Percentiles rank a stretch among this genome's conserved stretches.
Conservation (phyloP, 495 filamentous ascomycete species). For the Penicillium paxilli region DNA sequence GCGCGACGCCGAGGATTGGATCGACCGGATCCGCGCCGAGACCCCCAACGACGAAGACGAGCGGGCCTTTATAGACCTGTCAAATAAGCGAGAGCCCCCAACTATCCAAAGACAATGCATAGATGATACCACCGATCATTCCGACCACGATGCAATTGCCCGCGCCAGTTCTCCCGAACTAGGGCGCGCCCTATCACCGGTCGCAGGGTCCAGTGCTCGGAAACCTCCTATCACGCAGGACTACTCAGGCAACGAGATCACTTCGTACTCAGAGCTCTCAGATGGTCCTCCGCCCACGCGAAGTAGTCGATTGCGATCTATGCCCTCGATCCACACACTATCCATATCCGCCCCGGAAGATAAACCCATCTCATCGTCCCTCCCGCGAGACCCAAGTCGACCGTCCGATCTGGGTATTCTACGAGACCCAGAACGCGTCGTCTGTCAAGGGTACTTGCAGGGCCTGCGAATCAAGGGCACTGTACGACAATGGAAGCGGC, state of each 20-base stretch:
- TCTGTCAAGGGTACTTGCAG: constrained; percentile 90
- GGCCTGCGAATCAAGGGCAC: constrained; percentile 83
- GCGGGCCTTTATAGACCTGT: constrained; percentile 63
- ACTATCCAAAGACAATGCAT: constrained; percentile 35
- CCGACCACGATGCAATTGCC: constrained; percentile 33
- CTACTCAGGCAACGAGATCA: constrained; percentile 85
- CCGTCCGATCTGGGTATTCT: constrained; percentile 53
- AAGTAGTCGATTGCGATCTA: constrained; percentile 31
- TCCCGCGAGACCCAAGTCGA: constrained; percentile 57
- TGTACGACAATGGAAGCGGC: constrained; percentile 89
- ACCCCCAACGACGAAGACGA: constrained; percentile 85
- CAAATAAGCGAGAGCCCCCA: constrained; percentile 45
- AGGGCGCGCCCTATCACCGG: constrained; percentile 31
- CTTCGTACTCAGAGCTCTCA: constrained; percentile 88
- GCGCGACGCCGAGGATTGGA: constrained; percentile 84
- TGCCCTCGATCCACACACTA: constrained; percentile 33
- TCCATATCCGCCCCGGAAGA: constrained; percentile 30
- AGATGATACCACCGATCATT: constrained; percentile 49
- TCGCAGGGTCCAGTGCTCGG: constrained; percentile 17
- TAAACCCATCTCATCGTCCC: constrained; percentile 19
- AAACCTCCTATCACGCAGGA: constrained; percentile 60
- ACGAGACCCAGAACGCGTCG: constrained; percentile 69
- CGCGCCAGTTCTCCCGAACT: constrained; percentile 49
- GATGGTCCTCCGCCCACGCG: constrained; percentile 52
- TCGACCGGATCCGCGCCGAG: constrained; percentile 74